These are phyloP conservation scores for Hyphopichia pseudoburtonii DNA, from an alignment of 1,139 yeast genomes.

Conservation along the genomic window DNA sequence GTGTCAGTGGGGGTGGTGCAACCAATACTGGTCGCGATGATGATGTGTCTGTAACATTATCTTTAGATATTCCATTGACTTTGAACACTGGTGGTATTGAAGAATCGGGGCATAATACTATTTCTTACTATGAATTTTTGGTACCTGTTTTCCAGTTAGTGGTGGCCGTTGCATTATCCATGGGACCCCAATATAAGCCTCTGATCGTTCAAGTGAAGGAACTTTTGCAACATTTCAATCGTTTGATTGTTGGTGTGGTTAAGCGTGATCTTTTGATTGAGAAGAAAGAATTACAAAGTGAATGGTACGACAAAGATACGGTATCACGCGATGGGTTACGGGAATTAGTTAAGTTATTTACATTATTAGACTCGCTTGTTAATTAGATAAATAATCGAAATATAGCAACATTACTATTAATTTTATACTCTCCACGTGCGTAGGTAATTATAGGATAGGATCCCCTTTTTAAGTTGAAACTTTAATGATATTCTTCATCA, in stretches of 20 bases:
- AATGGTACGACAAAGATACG: conserved; percentile 16
- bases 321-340: conserved; percentile 33
- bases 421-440: too few species aligned
- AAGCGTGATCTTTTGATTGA: conserved; percentile 61
- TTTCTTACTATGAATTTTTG: conserved; percentile 67
- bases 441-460: too few species aligned
- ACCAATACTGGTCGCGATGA: conserved; percentile 19
- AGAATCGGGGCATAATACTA: conserved; percentile 15
- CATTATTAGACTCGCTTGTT: conserved; percentile 58
- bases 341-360: conserved; percentile 56
- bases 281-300: conserved; percentile 15
- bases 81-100: conserved; percentile 9
- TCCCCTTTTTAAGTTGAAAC: too few species aligned
- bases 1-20: conserved; percentile 14
- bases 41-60: conserved; percentile 42
- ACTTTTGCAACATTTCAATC: conserved; percentile 54
- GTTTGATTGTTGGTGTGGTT: conserved; percentile 63
- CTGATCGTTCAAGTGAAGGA: conserved; percentile 57
- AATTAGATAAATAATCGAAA: conserved; percentile 5
- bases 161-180: conserved; percentile 64
- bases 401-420: background rate
- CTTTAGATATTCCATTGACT: conserved; percentile 50
- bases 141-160: conserved; percentile 79
- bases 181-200: conserved; percentile 75
- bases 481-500: too few species aligned